Evolutionary conservation across 768 basidiomycete species (phyloP).

Genomic region (Psilocybe cyanescens): DNA sequence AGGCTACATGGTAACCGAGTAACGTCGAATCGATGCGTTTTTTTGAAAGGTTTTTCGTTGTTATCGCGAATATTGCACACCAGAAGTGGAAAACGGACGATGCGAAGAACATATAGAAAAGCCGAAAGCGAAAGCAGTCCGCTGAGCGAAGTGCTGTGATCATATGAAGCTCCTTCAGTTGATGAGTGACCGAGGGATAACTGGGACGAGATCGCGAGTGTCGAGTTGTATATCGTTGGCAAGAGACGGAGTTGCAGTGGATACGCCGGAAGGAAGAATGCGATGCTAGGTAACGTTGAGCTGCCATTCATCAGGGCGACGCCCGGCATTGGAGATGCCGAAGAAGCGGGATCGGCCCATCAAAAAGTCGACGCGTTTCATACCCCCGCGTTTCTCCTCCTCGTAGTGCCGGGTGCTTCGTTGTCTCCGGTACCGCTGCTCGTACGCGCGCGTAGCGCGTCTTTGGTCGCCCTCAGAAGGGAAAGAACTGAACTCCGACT

Average conservation of each 20-base stretch:
- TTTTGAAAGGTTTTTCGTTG: background rate
- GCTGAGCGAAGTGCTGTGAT: background rate
- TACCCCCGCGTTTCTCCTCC: conserved; percentile 52
- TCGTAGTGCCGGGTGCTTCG: conserved; percentile 35
- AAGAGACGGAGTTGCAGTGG: background rate
- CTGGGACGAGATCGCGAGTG: background rate
- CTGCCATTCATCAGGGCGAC: conserved; percentile 17
- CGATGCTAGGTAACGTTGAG: conserved; percentile 14
- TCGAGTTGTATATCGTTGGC: background rate
- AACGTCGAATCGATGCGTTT: conserved; percentile 8
- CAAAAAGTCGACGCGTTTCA: conserved; percentile 65
- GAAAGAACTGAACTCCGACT: conserved; percentile 44
- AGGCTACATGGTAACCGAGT: conserved; percentile 7
- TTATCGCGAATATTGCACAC: background rate
- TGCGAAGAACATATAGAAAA: background rate
- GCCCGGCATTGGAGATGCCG: conserved; percentile 38
- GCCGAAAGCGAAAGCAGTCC: background rate
- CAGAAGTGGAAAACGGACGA: background rate
- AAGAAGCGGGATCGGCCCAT: conserved; percentile 46
- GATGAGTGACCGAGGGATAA: background rate
- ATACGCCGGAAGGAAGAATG: background rate
- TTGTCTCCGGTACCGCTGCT: conserved; percentile 45
- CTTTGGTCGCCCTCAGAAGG: conserved; percentile 37
- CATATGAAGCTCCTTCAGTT: background rate
- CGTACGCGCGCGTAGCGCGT: conserved; percentile 50